phyloP scores from a whole-genome alignment of 2,329 filamentous ascomycete genomes.

The Xylaria sp. region DNA sequence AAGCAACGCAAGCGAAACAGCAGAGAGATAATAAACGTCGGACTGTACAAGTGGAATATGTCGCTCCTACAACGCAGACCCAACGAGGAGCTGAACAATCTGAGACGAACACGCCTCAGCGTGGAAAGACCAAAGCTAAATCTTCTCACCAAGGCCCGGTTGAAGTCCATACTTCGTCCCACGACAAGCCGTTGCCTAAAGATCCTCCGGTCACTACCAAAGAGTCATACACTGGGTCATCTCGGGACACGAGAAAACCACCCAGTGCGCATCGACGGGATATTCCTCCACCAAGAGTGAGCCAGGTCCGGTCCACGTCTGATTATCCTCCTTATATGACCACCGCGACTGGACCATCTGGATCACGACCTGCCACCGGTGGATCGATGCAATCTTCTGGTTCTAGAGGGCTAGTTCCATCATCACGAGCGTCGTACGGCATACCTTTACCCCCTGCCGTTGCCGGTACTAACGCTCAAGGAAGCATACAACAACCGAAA shows the following conservation, averaged over 20 bases:
- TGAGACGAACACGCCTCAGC: slow-evolving; percentile 44
- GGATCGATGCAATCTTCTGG: slow-evolving; percentile 77
- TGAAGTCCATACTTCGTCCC: slow-evolving; percentile 54
- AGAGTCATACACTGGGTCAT: slow-evolving; percentile 54
- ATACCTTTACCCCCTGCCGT: slow-evolving; percentile 88
- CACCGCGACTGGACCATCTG: slow-evolving; percentile 55
- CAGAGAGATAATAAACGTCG: slow-evolving; percentile 90
- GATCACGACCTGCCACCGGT: slow-evolving; percentile 78
- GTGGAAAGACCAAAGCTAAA: slow-evolving; percentile 60
- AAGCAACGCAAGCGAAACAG: slow-evolving; percentile 64
- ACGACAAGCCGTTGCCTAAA: slow-evolving; percentile 69
- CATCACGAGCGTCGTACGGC: slow-evolving; percentile 78
- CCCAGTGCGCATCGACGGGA: slow-evolving; percentile 61
- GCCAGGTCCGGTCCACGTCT: slow-evolving; percentile 62
- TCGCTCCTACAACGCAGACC: slow-evolving; percentile 88
- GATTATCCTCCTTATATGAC: slow-evolving; percentile 64
- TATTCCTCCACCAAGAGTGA: slow-evolving; percentile 59
- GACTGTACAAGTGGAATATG: slow-evolving; percentile 98
- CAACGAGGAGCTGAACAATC: slow-evolving; percentile 69
- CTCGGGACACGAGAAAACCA: slow-evolving; percentile 53
- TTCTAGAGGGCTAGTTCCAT: slow-evolving; percentile 68
- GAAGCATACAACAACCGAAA: slow-evolving; percentile 84
- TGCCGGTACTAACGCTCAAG: slow-evolving; percentile 88
- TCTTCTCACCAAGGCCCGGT: slow-evolving; percentile 65
- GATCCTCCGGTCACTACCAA: slow-evolving; percentile 61